These are phyloP conservation scores for Pseudozyma hubeiensis DNA, from an alignment of 1,284 basidiomycete species.

Conservation along the genomic window DNA sequence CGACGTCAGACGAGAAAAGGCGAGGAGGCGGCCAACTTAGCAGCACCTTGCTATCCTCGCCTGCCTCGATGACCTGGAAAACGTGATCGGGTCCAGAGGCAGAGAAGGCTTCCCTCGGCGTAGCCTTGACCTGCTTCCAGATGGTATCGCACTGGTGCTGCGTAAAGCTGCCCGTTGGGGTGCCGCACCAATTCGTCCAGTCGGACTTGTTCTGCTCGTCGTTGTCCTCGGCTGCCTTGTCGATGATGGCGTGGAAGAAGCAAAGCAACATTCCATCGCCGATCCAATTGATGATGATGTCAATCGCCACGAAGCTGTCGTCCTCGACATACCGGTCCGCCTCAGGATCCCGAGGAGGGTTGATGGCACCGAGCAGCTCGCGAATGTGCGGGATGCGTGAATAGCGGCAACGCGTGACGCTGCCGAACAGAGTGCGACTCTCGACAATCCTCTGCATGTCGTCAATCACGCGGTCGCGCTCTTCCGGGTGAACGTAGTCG, in stretches of 20 bases:
- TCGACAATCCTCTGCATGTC: conserved; percentile 84
- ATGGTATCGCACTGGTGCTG: conserved; percentile 62
- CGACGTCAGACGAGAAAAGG: conserved; percentile 29
- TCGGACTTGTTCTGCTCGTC: conserved; percentile 79
- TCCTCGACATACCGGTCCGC: conserved; percentile 79
- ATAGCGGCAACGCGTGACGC: conserved; percentile 81
- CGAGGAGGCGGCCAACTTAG: conserved; percentile 83
- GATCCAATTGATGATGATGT: conserved; percentile 94
- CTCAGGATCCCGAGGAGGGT: conserved; percentile 71
- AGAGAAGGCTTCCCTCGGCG: conserved; percentile 13
- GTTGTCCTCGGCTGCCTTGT: conserved; percentile 79
- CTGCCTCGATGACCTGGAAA: conserved; percentile 81
- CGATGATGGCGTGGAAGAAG: conserved; percentile 89
- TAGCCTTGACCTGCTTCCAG: conserved; percentile 41
- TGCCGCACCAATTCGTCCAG: conserved; percentile 97
- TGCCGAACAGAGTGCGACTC: conserved; percentile 85
- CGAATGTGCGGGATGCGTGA: conserved; percentile 71
- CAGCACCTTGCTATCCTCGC: conserved; percentile 74
- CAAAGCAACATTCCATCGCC: conserved; percentile 89
- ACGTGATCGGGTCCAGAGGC: conserved; percentile 72
- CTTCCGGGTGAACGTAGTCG: conserved; percentile 89
- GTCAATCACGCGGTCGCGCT: conserved; percentile 71
- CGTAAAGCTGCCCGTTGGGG: conserved; percentile 70
- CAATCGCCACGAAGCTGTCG: conserved; percentile 84
- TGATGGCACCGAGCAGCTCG: conserved; percentile 70